phyloP scores from a whole-genome alignment of 2,329 filamentous ascomycete species.

The Aspergillus jensenii region DNA sequence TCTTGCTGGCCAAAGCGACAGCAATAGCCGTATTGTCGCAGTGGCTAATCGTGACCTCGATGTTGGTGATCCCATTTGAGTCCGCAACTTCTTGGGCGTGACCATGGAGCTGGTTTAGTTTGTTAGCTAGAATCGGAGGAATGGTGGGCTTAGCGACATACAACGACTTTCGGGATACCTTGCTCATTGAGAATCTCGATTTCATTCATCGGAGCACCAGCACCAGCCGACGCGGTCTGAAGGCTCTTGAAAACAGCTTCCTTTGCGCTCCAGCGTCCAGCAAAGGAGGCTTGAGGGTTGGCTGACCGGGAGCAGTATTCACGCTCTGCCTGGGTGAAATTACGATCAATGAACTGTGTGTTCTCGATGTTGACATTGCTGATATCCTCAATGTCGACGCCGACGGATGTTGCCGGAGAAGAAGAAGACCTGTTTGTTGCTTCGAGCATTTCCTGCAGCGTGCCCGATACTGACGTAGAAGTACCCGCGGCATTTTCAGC shows the following conservation, averaged over 20 bases:
- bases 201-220: conserved; percentile 15
- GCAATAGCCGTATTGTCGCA: conserved; percentile 7
- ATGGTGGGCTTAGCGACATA: neutral
- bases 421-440: neutral
- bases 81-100: conserved; percentile 10
- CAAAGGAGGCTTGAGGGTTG: conserved; percentile 83
- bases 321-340: conserved; percentile 84
- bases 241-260: conserved; percentile 49
- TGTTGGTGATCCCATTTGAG: conserved; percentile 6
- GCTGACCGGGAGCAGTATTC: conserved; percentile 79
- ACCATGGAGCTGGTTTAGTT: conserved; percentile 9
- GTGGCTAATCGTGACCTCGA: conserved; percentile 15
- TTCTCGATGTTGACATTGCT: conserved; percentile 86
- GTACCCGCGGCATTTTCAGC: too few relatives aligned
- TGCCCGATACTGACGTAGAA: neutral
- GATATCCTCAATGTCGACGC: conserved; percentile 63
- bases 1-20: conserved; percentile 8
- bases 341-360: conserved; percentile 87
- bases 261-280: conserved; percentile 84
- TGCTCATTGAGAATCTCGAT: conserved; percentile 15
- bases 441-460: conserved; percentile 15
- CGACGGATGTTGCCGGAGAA: conserved; percentile 4
- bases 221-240: conserved; percentile 11
- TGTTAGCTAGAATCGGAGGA: neutral
- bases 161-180: conserved; percentile 14